Evolutionary conservation across 768 basidiomycete species (phyloP), one percentile per base, ranked within the genome.

Genomic region (Suillus placidus): DNA sequence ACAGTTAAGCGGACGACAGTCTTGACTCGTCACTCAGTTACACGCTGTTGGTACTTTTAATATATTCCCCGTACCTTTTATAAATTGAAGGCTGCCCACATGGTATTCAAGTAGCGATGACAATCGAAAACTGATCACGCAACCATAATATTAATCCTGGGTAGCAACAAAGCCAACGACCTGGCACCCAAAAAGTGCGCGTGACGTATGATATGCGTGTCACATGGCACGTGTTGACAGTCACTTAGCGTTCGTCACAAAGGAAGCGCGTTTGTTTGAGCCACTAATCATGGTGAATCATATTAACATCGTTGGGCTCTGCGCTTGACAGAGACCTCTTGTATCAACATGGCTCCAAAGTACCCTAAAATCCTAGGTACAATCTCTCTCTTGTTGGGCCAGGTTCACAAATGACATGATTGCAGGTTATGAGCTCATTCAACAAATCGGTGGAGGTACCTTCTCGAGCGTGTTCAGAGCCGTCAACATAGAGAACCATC

Each of bases 401-500:
- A 34, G 38, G 23, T 26, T 40, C 37, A 23, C n/a, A 18, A 18
- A 61, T 20, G 4, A 61, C 62, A 40, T 32, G 5, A 8, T 63
- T 26, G 40, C 64, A 90, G 93, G 93, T 23, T 95, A 84, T 74
- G 79, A 87, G 32, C 81, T 95, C 16, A 79, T 91, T 4, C 81
- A 91, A 67, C 85, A 90, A 75, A 90, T 96, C 51, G 94, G 94
- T 9, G 92, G 93, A 3, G 94, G 94, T 23, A 93, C 91, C 16
- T 96, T 95, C 76, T 92, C 94, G 55, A 90, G 95, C 58, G 95
- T 97, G 12, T 97, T 88, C 72, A 88, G 87, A 52, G 95, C 95
- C 0, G 87, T 93, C 35, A 85, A 97, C 77, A 71, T 89, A 62
- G 76, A 82, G 16, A 81, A 85, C 8, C 85, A 89, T 57, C 82